These are phyloP conservation scores for Cladosporium sp. DNA, from an alignment of 2,329 filamentous ascomycete species.

Conservation along the genomic window DNA sequence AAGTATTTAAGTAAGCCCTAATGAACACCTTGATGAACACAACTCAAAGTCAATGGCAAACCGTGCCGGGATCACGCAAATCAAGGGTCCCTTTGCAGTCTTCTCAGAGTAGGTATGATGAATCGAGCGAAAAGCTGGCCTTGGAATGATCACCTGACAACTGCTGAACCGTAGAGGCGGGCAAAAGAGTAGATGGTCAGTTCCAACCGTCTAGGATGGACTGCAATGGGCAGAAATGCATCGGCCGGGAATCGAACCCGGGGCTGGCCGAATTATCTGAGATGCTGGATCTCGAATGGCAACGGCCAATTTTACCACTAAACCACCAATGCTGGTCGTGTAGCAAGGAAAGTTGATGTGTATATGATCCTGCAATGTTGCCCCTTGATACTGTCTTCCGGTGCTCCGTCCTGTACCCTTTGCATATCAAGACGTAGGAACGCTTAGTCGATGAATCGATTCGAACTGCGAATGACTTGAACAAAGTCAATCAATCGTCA, in stretches of 20 bases:
- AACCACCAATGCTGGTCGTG: background rate
- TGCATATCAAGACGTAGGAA: too few relatives aligned
- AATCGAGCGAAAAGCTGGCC: background rate
- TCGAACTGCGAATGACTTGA: too few relatives aligned
- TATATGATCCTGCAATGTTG: too few relatives aligned
- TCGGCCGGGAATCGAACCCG: background rate
- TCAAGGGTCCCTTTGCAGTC: background rate
- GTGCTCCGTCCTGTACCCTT: background rate
- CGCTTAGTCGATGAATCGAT: background rate
- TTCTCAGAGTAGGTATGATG: background rate
- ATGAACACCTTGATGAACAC: background rate
- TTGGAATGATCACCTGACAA: too few relatives aligned
- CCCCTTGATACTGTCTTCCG: background rate
- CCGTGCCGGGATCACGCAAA: background rate
- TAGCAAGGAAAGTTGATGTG: background rate
- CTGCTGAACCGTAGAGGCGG: too few relatives aligned
- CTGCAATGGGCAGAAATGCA: background rate
- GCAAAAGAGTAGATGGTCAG: background rate
- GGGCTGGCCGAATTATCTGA: background rate
- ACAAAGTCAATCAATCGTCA: too few relatives aligned
- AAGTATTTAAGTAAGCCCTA: background rate
- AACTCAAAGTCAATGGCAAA: background rate
- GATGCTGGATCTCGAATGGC: background rate
- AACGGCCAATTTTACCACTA: background rate
- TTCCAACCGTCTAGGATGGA: too few relatives aligned